phyloP scores from a whole-genome alignment of 2,329 filamentous ascomycete genomes.

The Penicillium polonicum region DNA sequence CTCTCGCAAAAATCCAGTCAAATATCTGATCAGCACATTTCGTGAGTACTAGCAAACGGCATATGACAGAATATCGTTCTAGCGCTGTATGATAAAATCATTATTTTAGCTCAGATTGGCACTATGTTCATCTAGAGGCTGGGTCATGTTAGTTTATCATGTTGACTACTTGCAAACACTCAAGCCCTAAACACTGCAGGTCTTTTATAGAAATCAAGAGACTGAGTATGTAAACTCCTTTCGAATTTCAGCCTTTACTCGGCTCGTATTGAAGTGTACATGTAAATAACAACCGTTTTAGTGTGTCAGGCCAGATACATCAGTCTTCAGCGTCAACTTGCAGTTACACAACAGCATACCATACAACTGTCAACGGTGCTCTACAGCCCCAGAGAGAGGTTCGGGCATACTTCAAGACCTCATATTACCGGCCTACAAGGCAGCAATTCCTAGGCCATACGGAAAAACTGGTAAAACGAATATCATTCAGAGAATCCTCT shows the following conservation, averaged over 20 bases:
- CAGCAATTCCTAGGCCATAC: background rate
- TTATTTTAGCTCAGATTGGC: background rate
- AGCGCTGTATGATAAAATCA: background rate
- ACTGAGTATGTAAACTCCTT: too few species aligned
- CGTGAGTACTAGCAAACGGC: background rate
- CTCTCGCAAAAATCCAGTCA: background rate
- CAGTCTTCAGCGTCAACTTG: background rate
- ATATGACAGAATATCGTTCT: background rate
- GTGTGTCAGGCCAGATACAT: background rate
- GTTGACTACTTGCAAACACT: background rate
- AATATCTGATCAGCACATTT: too few species aligned
- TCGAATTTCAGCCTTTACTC: background rate
- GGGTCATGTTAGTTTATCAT: background rate
- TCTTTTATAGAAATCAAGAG: too few species aligned
- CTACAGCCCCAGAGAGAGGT: background rate
- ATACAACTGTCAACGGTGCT: background rate
- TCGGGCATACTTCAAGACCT: background rate
- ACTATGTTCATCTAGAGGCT: too few species aligned
- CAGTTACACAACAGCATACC: background rate
- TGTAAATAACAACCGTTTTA: background rate
- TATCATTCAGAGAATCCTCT: conserved; percentile 12
- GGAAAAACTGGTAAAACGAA: conserved; percentile 12
- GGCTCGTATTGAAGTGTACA: background rate
- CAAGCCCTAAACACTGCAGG: background rate
- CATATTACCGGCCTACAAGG: background rate